Conservation (phyloP, 768 basidiomycete genomes). For the Psilocybe cyanescens region DNA sequence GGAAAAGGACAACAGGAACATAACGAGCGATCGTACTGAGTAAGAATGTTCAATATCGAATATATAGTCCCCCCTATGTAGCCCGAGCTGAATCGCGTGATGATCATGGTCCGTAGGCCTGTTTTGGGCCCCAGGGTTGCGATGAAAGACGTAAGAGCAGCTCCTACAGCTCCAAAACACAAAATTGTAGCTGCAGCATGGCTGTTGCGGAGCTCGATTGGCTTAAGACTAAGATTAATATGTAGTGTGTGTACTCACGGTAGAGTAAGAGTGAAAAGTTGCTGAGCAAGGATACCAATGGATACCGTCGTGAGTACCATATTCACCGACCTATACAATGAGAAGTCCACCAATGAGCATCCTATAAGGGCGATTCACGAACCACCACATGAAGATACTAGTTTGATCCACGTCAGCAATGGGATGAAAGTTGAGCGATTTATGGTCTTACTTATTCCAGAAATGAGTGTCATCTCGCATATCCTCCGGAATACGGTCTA, state of each 20-base stretch:
- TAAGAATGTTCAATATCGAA: constrained; percentile 21
- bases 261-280: constrained; percentile 17
- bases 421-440: neutral
- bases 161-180: constrained; percentile 20
- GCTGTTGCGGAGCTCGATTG: neutral
- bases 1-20: too few species aligned
- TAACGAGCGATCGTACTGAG: constrained; percentile 8
- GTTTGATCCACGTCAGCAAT: neutral
- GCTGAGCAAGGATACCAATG: constrained; percentile 19
- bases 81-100: constrained; percentile 21
- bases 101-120: constrained; percentile 21
- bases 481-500: constrained; percentile 20
- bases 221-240: neutral
- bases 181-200: constrained; percentile 18
- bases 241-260: constrained; percentile 5
- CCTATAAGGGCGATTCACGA: neutral
- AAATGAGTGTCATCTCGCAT: constrained; percentile 17
- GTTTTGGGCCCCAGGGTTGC: constrained; percentile 20
- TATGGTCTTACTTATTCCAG: constrained; percentile 18
- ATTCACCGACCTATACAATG: constrained; percentile 17
- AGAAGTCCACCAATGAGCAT: neutral
- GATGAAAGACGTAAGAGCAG: constrained; percentile 17
- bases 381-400: constrained; percentile 25
- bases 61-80: constrained; percentile 22
- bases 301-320: constrained; percentile 20